Conservation (phyloP, 495 filamentous ascomycete species). For the Xylaria palmicola region DNA sequence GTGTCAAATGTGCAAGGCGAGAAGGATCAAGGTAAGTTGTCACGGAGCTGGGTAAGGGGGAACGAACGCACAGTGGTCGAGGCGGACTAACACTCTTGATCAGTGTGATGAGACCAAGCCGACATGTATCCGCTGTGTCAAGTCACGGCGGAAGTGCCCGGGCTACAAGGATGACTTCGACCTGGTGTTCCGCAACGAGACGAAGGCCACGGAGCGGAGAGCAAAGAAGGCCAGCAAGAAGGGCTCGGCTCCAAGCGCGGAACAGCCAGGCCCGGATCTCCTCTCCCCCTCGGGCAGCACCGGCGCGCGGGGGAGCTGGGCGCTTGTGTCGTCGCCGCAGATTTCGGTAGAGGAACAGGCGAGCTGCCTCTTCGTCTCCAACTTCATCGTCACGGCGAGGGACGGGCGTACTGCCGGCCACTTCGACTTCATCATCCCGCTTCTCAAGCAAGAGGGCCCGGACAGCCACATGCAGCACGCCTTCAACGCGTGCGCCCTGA, state of each 20-base stretch:
- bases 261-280: neutral
- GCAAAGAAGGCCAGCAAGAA: conserved; percentile 42
- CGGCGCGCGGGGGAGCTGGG: conserved; percentile 11
- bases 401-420: conserved; percentile 46
- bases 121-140: conserved; percentile 65
- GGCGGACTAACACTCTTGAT: conserved; percentile 12
- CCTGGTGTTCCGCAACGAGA: conserved; percentile 65
- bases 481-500: conserved; percentile 62
- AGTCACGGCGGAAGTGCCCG: conserved; percentile 64
- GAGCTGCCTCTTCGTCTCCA: conserved; percentile 53
- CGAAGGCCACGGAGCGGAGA: conserved; percentile 56
- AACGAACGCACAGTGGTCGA: neutral
- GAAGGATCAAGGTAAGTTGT: conserved; percentile 66
- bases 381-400: conserved; percentile 53
- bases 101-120: conserved; percentile 71
- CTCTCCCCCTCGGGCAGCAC: conserved; percentile 2
- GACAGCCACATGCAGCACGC: conserved; percentile 54
- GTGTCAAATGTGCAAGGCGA: conserved; percentile 69
- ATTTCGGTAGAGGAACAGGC: conserved; percentile 49
- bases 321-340: conserved; percentile 24
- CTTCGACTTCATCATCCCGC: conserved; percentile 57
- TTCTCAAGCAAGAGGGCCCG: conserved; percentile 46
- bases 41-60: neutral
- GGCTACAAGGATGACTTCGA: conserved; percentile 71
- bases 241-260: conserved; percentile 18